These are phyloP conservation scores for Helichrysum umbraculigerum DNA, from an alignment of 129 eudicot genomes.

Conservation along the genomic window DNA sequence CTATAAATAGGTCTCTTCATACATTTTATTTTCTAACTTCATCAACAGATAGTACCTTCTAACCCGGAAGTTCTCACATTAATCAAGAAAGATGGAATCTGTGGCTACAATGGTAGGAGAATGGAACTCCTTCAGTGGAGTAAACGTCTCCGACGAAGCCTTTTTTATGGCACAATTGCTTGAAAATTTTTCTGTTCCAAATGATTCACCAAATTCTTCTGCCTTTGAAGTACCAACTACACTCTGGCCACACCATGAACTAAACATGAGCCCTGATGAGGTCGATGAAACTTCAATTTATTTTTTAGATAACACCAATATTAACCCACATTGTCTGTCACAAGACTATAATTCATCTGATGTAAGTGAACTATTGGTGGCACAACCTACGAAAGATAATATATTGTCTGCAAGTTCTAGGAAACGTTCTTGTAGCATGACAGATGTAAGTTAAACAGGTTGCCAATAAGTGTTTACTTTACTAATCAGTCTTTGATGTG, in stretches of 20 bases:
- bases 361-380: conserved; percentile 11
- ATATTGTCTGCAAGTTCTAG: conserved; percentile 28
- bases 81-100: conserved; percentile 53
- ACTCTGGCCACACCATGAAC: conserved; percentile 36
- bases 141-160: conserved; percentile 54
- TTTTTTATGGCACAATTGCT: conserved; percentile 76
- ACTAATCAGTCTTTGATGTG: neutral
- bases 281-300: conserved; percentile 31
- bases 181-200: conserved; percentile 33
- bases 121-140: conserved; percentile 57
- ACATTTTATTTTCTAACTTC: conserved; percentile 1
- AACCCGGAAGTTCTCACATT: conserved; percentile 7
- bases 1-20: conserved; percentile 46
- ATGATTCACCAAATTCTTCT: conserved; percentile 15
- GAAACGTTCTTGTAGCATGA: conserved; percentile 45
- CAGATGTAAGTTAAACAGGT: conserved; percentile 47
- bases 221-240: conserved; percentile 23
- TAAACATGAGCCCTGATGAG: conserved; percentile 4
- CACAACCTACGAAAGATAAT: conserved; percentile 16
- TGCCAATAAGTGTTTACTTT: conserved; percentile 7
- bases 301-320: conserved; percentile 24
- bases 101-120: conserved; percentile 47
- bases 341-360: conserved; percentile 28
- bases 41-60: conserved; percentile 11
- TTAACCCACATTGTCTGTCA: conserved; percentile 34